A percentile compares a stretch with the other conserved stretches of the same genome.
Evolutionary conservation across 768 basidiomycete species (phyloP).

Genomic region (Lactarius evosmus): DNA sequence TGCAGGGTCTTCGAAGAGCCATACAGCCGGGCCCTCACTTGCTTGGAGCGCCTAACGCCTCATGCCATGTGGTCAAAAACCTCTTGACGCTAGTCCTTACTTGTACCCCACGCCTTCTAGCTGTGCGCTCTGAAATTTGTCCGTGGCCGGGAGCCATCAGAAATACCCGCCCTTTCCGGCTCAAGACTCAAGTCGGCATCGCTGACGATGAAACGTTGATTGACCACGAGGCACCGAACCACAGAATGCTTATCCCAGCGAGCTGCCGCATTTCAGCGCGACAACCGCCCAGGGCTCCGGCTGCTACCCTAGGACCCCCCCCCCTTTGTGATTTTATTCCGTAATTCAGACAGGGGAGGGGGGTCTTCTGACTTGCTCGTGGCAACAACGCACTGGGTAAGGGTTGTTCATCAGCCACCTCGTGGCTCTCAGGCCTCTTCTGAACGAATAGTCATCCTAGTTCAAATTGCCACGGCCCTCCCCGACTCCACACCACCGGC

Average conservation of each 20-base stretch:
- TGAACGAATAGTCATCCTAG: background rate
- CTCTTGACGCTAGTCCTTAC: background rate
- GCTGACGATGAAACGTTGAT: background rate
- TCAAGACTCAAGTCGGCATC: background rate
- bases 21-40: background rate
- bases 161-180: background rate
- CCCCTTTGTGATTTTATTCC: background rate
- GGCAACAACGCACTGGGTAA: background rate
- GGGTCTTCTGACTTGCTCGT: too few relatives aligned
- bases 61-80: background rate
- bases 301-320: background rate
- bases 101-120: background rate
- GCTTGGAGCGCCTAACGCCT: background rate
- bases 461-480: too few relatives aligned
- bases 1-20: background rate
- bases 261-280: slow-evolving; percentile 7
- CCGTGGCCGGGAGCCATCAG: background rate
- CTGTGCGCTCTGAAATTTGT: background rate
- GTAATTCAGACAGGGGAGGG: background rate
- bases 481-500: too few relatives aligned
- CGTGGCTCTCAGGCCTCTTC: background rate
- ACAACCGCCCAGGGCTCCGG: background rate
- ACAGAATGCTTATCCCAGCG: slow-evolving; percentile 6
- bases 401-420: background rate
- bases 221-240: slow-evolving; percentile 7